Conservation (phyloP, 805 yeast species). For the Kodamaea restingae region DNA sequence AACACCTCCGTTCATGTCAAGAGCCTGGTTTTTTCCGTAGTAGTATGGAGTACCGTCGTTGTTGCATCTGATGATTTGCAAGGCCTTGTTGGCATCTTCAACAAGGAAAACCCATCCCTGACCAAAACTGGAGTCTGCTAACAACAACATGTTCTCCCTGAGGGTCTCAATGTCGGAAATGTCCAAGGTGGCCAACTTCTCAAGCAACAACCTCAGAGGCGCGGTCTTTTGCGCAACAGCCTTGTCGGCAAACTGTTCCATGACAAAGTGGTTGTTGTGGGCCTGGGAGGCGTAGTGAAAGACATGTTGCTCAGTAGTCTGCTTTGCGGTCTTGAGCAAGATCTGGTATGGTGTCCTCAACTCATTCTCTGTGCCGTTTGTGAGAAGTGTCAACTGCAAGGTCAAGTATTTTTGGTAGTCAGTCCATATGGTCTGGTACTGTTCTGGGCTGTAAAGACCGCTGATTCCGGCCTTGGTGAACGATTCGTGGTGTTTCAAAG, state of each 20-base stretch:
- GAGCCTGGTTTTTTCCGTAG: constrained; percentile 61
- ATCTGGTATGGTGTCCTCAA: constrained; percentile 72
- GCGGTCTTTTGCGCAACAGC: constrained; percentile 28
- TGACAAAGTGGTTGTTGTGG: constrained; percentile 87
- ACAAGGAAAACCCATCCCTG: constrained; percentile 77
- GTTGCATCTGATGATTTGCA: constrained; percentile 52
- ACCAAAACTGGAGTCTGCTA: constrained; percentile 53
- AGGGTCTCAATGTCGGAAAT: constrained; percentile 45
- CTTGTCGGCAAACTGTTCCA: constrained; percentile 52
- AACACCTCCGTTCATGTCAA: constrained; percentile 75
- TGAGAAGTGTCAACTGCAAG: constrained; percentile 55
- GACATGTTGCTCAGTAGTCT: constrained; percentile 60
- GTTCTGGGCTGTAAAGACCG: constrained; percentile 62
- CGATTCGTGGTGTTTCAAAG: constrained; percentile 37
- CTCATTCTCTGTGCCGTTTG: constrained; percentile 79
- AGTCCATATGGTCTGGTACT: constrained; percentile 72
- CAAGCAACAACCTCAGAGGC: constrained; percentile 38
- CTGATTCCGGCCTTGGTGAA: constrained; percentile 49
- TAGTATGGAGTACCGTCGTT: constrained; percentile 78
- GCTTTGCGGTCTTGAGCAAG: constrained; percentile 59
- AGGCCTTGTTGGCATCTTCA: constrained; percentile 57
- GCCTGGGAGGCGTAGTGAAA: constrained; percentile 89
- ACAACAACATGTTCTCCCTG: constrained; percentile 44
- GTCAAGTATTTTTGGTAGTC: constrained; percentile 70
- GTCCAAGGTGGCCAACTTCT: constrained; percentile 33